phyloP scores from a whole-genome alignment of 2,329 filamentous ascomycete genomes.

The Aspergillus candidus region DNA sequence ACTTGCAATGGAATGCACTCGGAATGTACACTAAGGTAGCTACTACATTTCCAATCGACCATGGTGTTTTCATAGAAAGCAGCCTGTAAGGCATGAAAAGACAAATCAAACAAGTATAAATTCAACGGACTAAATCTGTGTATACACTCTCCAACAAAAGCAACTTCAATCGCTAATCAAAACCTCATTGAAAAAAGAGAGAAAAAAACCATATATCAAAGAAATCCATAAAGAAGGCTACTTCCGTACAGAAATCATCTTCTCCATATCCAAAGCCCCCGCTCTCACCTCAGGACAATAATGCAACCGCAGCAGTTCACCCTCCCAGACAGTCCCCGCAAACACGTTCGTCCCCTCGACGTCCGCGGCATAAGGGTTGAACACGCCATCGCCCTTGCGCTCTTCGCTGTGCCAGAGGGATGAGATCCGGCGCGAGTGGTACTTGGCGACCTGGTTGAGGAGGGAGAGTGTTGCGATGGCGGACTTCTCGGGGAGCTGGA shows the following conservation, averaged over 20 bases:
- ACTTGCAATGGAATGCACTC: no score
- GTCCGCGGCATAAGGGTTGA: constrained; percentile 64
- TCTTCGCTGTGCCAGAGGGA: constrained; percentile 95
- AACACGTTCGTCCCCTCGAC: constrained; percentile 88
- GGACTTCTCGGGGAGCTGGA: constrained; percentile 89
- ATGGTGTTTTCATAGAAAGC: no score
- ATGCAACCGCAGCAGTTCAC: constrained; percentile 76
- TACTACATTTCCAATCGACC: no score
- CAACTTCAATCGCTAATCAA: not conserved
- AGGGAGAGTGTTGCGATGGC: constrained; percentile 72
- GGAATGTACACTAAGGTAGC: no score
- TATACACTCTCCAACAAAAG: no score
- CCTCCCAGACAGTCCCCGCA: constrained; percentile 87
- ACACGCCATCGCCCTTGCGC: constrained; percentile 81
- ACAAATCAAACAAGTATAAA: not conserved
- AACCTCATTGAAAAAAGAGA: constrained; percentile 3
- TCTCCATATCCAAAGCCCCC: constrained; percentile 63
- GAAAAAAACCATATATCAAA: constrained; percentile 5
- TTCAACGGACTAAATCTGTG: no score
- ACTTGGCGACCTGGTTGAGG: constrained; percentile 69
- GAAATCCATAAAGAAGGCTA: constrained; percentile 1
- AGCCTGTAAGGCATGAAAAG: not conserved
- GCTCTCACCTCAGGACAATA: constrained; percentile 83
- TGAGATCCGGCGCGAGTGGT: constrained; percentile 73
- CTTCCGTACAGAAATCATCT: constrained; percentile 45